Percentiles rank a stretch among this genome's conserved stretches.
Conservation (phyloP, 768 basidiomycete species). For the Mycena pura region DNA sequence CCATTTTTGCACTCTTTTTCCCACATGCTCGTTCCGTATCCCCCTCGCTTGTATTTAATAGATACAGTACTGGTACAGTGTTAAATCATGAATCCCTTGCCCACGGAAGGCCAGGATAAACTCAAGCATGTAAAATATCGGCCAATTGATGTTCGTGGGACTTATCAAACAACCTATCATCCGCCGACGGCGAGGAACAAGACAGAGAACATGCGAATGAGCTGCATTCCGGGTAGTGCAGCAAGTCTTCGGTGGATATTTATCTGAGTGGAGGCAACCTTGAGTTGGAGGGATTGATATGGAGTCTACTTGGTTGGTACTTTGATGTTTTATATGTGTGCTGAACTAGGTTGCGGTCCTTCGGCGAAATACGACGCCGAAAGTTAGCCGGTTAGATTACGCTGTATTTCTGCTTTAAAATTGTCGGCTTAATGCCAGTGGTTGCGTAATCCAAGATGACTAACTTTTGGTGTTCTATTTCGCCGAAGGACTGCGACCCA, state of each 20-base stretch:
- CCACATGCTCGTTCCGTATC: not conserved
- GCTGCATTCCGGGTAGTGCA: constrained; percentile 8
- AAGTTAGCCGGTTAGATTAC: too few relatives aligned
- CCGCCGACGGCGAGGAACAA: constrained; percentile 3
- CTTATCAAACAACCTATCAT: not conserved
- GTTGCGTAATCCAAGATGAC: not conserved
- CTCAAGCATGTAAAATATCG: not conserved
- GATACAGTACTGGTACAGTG: not conserved
- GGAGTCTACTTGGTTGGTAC: constrained; percentile 6
- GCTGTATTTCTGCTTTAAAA: not conserved
- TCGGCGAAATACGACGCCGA: too few relatives aligned
- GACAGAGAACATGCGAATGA: not conserved
- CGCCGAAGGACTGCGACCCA: not conserved
- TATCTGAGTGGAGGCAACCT: too few relatives aligned
- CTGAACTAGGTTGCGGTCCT: not conserved
- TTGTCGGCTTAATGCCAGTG: not conserved
- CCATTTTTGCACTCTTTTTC: not conserved
- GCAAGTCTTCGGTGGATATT: constrained; percentile 3
- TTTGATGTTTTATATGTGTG: constrained; percentile 7
- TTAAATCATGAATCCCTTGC: not conserved
- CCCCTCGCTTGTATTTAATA: not conserved
- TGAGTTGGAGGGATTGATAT: not conserved
- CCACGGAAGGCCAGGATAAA: not conserved
- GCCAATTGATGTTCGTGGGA: not conserved
- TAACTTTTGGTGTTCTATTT: not conserved